Conservation (phyloP, 2,329 filamentous ascomycete genomes). For the Ceratocystis ficicola region DNA sequence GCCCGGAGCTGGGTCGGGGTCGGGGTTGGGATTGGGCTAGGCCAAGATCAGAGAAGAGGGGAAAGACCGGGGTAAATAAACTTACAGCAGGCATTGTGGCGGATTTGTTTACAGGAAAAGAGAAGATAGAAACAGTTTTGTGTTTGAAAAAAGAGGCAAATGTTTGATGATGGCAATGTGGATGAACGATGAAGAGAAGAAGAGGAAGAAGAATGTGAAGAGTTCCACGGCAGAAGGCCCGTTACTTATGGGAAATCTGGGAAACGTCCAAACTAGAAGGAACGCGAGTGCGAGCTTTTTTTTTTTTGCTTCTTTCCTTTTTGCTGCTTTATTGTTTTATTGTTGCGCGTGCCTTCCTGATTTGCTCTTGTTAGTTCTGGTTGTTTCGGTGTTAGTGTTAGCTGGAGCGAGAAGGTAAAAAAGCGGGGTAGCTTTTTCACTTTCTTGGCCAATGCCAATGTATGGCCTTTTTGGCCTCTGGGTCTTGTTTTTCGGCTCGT, state of each 20-base stretch:
- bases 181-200: background rate
- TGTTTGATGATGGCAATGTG: background rate
- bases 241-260: background rate
- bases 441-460: no score
- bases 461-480: no score
- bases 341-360: conserved; percentile 3
- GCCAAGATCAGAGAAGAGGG: background rate
- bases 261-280: background rate
- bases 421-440: background rate
- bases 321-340: background rate
- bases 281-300: background rate
- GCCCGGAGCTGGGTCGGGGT: no score
- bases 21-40: background rate
- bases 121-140: background rate
- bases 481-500: no score
- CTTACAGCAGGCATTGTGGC: conserved; percentile 21
- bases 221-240: background rate
- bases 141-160: background rate
- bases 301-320: background rate
- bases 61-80: background rate
- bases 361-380: background rate
- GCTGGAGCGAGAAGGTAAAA: background rate
- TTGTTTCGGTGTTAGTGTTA: background rate
- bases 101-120: background rate
- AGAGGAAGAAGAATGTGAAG: background rate